A percentile compares a stretch with the other conserved stretches of the same genome.
Evolutionary conservation across 768 basidiomycete genomes (phyloP).

Genomic region (Mycena rebaudengoi): DNA sequence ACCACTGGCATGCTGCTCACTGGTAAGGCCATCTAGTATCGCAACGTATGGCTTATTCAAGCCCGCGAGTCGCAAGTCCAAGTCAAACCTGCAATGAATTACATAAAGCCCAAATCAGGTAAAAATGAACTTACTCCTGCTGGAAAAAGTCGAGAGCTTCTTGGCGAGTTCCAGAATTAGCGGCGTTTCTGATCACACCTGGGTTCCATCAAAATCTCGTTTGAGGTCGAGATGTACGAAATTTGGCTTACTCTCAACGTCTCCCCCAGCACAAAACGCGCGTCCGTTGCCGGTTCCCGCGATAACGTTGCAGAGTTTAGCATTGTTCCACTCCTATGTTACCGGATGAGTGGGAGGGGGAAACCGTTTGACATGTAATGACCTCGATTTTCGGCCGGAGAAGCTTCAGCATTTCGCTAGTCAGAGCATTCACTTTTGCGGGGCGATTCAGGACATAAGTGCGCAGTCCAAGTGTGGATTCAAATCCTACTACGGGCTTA

Average conservation of each 20-base stretch:
- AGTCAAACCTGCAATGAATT: slow-evolving; percentile 69
- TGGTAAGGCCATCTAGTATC: slow-evolving; percentile 90
- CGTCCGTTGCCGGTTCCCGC: slow-evolving; percentile 75
- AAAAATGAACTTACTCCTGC: slow-evolving; percentile 71
- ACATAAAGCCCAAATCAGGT: slow-evolving; percentile 20
- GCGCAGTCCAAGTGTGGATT: slow-evolving; percentile 69
- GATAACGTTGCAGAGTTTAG: slow-evolving; percentile 75
- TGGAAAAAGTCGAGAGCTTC: slow-evolving; percentile 89
- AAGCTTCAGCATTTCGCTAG: slow-evolving; percentile 77
- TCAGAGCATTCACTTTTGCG: slow-evolving; percentile 82
- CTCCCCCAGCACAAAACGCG: slow-evolving; percentile 95
- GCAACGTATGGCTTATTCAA: slow-evolving; percentile 90
- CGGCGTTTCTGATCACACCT: slow-evolving; percentile 68
- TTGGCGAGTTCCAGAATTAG: slow-evolving; percentile 57
- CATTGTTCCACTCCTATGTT: slow-evolving; percentile 75
- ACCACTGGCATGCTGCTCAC: slow-evolving; percentile 57
- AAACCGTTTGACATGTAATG: slow-evolving; percentile 28
- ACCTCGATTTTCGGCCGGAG: slow-evolving; percentile 84
- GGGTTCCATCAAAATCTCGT: slow-evolving; percentile 2
- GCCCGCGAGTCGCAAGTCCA: slow-evolving; percentile 76
- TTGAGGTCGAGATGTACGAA: slow-evolving; percentile 3
- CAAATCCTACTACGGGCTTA: slow-evolving; percentile 69
- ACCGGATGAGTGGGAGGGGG: slow-evolving; percentile 18
- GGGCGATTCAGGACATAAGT: slow-evolving; percentile 85
- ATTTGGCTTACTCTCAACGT: slow-evolving; percentile 77